phyloP scores from a whole-genome alignment of 176 grass and related monocot species.

The Neostapfia colusana region DNA sequence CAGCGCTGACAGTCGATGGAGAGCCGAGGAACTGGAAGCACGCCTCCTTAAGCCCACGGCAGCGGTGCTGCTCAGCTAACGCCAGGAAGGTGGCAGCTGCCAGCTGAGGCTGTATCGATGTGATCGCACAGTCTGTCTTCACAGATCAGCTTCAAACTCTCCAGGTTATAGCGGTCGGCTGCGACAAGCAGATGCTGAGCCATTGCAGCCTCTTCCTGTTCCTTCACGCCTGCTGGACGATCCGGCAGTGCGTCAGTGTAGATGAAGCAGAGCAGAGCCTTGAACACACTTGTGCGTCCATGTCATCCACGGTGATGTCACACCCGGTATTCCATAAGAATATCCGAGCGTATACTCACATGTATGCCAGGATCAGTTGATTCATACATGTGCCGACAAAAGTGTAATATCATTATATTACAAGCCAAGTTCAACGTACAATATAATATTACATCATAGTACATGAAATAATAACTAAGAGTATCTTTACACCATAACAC shows the following conservation, averaged over 20 bases:
- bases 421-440: too few species aligned
- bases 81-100: neutral
- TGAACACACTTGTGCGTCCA: neutral
- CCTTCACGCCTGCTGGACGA: neutral
- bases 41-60: neutral
- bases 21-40: neutral
- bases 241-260: neutral
- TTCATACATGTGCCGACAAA: too few species aligned
- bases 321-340: too few species aligned
- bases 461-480: too few species aligned
- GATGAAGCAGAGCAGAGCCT: neutral
- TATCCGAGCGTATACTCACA: too few species aligned
- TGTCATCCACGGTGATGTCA: neutral
- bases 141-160: neutral
- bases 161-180: neutral
- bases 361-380: too few species aligned
- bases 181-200: neutral
- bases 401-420: too few species aligned
- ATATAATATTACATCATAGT: too few species aligned
- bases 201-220: neutral
- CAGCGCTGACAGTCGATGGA: neutral
- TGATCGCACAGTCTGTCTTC: too few species aligned
- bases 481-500: too few species aligned
- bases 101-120: neutral
- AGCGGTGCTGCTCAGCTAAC: neutral